Conservation (phyloP, 179 eudicot genomes). For the Heliamphora pulchella region DNA sequence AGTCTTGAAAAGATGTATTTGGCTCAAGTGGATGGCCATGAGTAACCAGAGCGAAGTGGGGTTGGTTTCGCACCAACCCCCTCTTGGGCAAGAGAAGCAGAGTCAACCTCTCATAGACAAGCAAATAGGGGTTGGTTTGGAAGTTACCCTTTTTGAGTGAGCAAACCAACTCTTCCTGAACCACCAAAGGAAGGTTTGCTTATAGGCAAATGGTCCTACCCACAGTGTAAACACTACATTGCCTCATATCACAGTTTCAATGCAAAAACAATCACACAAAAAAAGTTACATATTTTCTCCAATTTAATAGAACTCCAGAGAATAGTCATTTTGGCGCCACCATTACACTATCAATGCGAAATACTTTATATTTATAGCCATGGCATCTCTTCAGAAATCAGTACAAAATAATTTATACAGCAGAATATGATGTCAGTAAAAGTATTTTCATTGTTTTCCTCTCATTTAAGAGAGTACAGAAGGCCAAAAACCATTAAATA, state of each 20-base stretch:
- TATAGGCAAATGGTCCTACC: no score
- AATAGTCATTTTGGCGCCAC: neutral
- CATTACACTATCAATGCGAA: neutral
- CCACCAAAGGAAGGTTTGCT: no score
- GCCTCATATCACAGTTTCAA: neutral
- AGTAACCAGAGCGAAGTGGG: no score
- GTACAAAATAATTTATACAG: neutral
- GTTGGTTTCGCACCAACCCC: no score
- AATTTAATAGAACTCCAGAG: neutral
- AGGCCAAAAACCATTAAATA: neutral
- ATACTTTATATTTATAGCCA: neutral
- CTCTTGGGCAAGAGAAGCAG: no score
- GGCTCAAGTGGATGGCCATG: no score
- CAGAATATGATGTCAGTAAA: neutral
- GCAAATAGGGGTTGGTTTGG: no score
- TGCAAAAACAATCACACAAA: neutral
- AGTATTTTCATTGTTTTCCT: neutral
- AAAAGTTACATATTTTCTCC: neutral
- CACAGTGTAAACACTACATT: neutral
- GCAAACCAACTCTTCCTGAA: no score
- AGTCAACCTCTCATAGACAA: no score
- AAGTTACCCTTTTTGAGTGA: no score
- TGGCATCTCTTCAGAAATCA: slow-evolving; percentile 11
- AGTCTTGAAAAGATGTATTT: no score
- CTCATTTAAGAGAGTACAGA: neutral